Percentiles rank a stretch among this genome's conserved stretches.
phyloP scores from a whole-genome alignment of 306 rosid genomes.

The Vachellia pachyceras region DNA sequence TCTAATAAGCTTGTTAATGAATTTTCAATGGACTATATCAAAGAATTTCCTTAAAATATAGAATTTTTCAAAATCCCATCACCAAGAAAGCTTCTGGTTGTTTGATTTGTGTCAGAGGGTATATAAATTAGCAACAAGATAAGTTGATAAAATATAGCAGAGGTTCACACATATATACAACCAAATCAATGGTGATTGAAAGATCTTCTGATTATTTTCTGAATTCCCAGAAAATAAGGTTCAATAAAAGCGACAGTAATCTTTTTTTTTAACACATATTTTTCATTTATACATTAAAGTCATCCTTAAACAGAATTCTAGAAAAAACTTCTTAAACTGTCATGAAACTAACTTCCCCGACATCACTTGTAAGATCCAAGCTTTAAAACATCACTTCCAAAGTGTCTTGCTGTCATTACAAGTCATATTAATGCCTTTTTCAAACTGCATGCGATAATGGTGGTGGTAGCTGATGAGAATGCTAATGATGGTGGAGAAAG shows the following conservation, averaged over 20 bases:
- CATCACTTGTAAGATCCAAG: background rate
- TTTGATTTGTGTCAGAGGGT: slow-evolving; percentile 18
- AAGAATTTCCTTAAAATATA: background rate
- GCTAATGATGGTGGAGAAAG: slow-evolving; percentile 34
- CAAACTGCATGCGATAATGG: slow-evolving; percentile 42
- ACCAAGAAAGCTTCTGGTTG: slow-evolving; percentile 10
- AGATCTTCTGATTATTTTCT: slow-evolving; percentile 39
- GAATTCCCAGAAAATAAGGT: slow-evolving; percentile 36
- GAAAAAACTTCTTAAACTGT: slow-evolving; percentile 2
- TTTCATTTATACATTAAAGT: background rate
- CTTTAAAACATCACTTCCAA: slow-evolving; percentile 14
- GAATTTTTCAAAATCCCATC: slow-evolving; percentile 36
- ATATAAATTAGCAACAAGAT: slow-evolving; percentile 6
- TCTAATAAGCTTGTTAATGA: background rate
- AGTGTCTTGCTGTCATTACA: background rate
- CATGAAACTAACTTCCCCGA: background rate
- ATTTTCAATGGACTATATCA: background rate
- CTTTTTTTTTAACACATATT: background rate
- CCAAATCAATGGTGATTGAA: slow-evolving; percentile 43
- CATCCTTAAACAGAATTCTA: slow-evolving; percentile 16
- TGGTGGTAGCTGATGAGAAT: slow-evolving; percentile 38
- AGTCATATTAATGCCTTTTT: slow-evolving; percentile 2
- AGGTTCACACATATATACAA: slow-evolving; percentile 33
- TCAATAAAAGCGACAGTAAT: slow-evolving; percentile 33
- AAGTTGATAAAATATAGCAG: slow-evolving; percentile 32